Base-by-base conservation (phyloP, 2,329 filamentous ascomycete species). In the Orbilia quercus region DNA sequence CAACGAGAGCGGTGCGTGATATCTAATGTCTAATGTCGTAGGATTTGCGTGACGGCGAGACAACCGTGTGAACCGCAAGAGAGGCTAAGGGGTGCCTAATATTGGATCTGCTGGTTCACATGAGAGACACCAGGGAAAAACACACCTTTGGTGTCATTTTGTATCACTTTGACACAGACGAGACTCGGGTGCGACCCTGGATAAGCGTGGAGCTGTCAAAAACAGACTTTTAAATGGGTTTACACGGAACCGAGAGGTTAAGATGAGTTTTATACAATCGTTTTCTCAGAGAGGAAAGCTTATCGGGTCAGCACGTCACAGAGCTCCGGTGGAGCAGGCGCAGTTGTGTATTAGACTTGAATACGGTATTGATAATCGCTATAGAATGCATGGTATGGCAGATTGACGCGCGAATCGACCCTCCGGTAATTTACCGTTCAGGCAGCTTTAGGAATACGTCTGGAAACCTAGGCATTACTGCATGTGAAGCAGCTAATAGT, bases 101-200 rank as follows among this genome's bases (percentile, higher is more conserved):
- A 47, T 45, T 47, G 38, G 55, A 69, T 67, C 28, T 34, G 34
- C 48, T 51, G 36, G 48, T 18, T 50, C 40, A 57, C 36, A 45
- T 67, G 11, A n/a, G 31, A 60, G 34, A 47, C 23, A 38, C 38
- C 38, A 36, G 36, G 16, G 36, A 36, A 12, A 59, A 54, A 18
- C 42, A 54, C 22, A 23, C 14, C 23, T 31, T 50, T 69, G 64
- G 62, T 69, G 64, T 69, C 64, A 69, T 62, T 62, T 53, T 65
- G 67, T 72, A 57, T 53, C 54, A 72, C 36, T 59, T 18, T 72
- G 67, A 72, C 50, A 72, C 67, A 67, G 47, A 34, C 53, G 55
- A 48, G 36, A 50, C 42, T 69, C 54, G 51, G 23, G 57, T 44
- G 12, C 38, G 23, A 7, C n/a, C 9, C 18, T 22, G 38, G 22